Conservation (phyloP, 805 yeast genomes). For the Wickerhamiella kurtzmanii region DNA sequence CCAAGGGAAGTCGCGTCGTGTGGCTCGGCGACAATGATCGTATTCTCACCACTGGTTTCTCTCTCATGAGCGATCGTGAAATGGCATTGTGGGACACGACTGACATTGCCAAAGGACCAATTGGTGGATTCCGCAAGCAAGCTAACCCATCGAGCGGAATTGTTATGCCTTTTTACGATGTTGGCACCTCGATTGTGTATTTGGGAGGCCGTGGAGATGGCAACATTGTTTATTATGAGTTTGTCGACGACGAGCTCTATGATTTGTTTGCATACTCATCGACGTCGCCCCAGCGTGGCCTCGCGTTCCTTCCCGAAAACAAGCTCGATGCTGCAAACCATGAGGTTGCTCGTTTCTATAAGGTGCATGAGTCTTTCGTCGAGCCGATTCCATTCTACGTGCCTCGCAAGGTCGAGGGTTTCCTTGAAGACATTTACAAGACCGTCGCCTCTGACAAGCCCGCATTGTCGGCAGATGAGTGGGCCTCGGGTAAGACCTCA, state of each 20-base stretch:
- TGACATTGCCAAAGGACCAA: slow-evolving; percentile 63
- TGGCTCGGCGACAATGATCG: slow-evolving; percentile 87
- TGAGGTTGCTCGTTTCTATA: slow-evolving; percentile 70
- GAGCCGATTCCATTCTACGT: slow-evolving; percentile 90
- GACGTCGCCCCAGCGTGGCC: slow-evolving; percentile 89
- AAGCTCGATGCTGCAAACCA: slow-evolving; percentile 66
- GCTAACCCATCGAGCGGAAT: slow-evolving; percentile 90
- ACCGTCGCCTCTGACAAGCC: slow-evolving; percentile 74
- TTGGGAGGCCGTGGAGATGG: slow-evolving; percentile 98
- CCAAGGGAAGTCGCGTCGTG: slow-evolving; percentile 72
- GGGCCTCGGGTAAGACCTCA: slow-evolving; percentile 64
- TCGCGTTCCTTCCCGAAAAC: slow-evolving; percentile 78
- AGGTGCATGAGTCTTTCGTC: slow-evolving; percentile 66
- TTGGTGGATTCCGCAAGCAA: slow-evolving; percentile 66
- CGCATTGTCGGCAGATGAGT: slow-evolving; percentile 67
- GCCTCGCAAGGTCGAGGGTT: slow-evolving; percentile 86
- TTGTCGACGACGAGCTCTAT: slow-evolving; percentile 65
- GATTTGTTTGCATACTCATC: slow-evolving; percentile 84
- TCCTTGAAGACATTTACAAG: slow-evolving; percentile 87
- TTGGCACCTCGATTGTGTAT: slow-evolving; percentile 62
- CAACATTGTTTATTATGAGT: slow-evolving; percentile 87
- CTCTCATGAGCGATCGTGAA: slow-evolving; percentile 85
- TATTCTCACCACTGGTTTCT: slow-evolving; percentile 86
- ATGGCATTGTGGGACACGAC: slow-evolving; percentile 84
- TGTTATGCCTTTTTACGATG: slow-evolving; percentile 81